Evolutionary conservation across 2,329 filamentous ascomycete genomes (phyloP).

Genomic region (Orbilia brochopaga): DNA sequence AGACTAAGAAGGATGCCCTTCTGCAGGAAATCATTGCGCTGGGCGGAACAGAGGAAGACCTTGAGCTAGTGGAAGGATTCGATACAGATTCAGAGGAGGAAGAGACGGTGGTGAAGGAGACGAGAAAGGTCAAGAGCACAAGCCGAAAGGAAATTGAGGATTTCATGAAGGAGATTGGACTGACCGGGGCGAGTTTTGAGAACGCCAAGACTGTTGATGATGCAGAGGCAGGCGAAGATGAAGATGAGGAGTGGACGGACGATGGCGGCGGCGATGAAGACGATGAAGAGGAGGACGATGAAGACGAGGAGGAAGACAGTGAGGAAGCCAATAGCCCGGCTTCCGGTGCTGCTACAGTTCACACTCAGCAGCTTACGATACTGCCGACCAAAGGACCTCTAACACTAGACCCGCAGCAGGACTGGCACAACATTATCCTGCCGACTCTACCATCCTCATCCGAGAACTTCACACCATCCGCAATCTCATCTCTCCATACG

Average conservation of each 20-base stretch:
- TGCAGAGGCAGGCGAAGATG: constrained; percentile 58
- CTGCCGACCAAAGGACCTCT: constrained; percentile 59
- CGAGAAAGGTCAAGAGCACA: constrained; percentile 59
- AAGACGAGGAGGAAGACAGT: constrained; percentile 54
- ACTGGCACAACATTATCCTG: constrained; percentile 70
- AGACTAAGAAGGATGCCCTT: constrained; percentile 58
- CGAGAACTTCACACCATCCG: constrained; percentile 8
- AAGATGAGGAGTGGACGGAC: constrained; percentile 57
- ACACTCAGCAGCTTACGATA: constrained; percentile 51
- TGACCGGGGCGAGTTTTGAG: constrained; percentile 60
- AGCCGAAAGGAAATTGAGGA: constrained; percentile 63
- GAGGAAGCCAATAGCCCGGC: constrained; percentile 56
- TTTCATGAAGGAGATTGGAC: constrained; percentile 58
- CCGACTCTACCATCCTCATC: constrained; percentile 61
- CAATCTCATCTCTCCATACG: constrained; percentile 65
- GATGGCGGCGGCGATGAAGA: constrained; percentile 55
- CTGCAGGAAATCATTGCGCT: constrained; percentile 70
- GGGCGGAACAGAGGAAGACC: constrained; percentile 70
- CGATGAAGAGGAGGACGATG: constrained; percentile 56
- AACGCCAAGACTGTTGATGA: constrained; percentile 59
- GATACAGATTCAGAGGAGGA: constrained; percentile 63
- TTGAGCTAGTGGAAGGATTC: constrained; percentile 67
- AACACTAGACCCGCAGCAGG: constrained; percentile 66
- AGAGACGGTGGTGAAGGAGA: constrained; percentile 56
- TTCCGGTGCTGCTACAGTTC: background rate